Evolutionary conservation across 73 alveolate species (phyloP).

Genomic region (Paramecium bursaria): DNA sequence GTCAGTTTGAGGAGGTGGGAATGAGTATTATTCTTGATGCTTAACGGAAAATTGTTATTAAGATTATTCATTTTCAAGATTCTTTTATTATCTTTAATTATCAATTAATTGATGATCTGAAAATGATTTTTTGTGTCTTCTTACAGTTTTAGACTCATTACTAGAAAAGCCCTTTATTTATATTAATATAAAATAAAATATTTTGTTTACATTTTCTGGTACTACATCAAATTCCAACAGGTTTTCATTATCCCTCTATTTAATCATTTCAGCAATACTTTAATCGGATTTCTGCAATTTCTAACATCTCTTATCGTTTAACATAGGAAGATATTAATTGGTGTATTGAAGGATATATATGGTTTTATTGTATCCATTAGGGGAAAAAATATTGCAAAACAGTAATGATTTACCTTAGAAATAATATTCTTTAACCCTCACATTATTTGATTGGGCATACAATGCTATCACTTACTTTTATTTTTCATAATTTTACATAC

Average conservation of each 20-base stretch:
- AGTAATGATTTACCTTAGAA: background rate
- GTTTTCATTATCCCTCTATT: background rate
- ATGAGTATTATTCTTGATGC: no score
- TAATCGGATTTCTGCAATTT: background rate
- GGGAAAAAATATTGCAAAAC: conserved; percentile 36
- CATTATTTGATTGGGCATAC: conserved; percentile 6
- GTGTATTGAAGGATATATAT: conserved; percentile 1
- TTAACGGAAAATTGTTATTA: no score
- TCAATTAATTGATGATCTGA: conserved; percentile 59
- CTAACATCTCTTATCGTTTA: conserved; percentile 9
- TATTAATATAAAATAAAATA: background rate
- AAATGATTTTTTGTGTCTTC: conserved; percentile 69
- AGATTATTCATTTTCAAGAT: no score
- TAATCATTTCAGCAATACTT: conserved; percentile 1
- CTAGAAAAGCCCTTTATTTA: background rate
- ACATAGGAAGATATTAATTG: conserved; percentile 7
- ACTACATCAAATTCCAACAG: conserved; percentile 12
- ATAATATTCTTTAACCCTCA: conserved; percentile 7
- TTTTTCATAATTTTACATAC: no score
- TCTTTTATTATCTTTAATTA: conserved; percentile 21
- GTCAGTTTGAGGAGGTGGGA: conserved; percentile 40
- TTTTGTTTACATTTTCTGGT: background rate
- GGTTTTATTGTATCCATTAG: background rate
- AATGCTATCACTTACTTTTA: conserved; percentile 26
- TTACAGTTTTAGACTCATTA: background rate